A percentile compares a stretch with the other conserved stretches of the same genome.
Evolutionary conservation across 768 basidiomycete species (phyloP).

Genomic region (Hortiboletus flavorubellus): DNA sequence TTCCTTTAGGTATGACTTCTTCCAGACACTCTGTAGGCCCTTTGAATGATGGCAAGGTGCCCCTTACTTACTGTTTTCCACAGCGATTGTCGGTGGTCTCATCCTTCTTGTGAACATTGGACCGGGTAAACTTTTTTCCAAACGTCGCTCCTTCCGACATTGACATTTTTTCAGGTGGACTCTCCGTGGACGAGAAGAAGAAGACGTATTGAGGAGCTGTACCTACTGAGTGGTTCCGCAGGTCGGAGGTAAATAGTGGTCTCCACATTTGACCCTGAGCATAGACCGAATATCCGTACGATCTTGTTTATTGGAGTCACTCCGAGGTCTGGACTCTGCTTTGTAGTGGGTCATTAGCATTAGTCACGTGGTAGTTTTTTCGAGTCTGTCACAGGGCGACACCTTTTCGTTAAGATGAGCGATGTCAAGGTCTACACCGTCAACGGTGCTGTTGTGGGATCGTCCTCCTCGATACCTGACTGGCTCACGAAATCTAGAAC

Average conservation of each 20-base stretch:
- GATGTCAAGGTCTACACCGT: slow-evolving; percentile 90
- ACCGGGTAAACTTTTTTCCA: slow-evolving; percentile 56
- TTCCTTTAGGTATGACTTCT: slow-evolving; percentile 85
- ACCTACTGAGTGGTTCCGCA: background rate
- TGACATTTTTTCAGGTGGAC: slow-evolving; percentile 56
- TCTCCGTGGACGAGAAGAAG: slow-evolving; percentile 99
- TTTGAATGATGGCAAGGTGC: background rate
- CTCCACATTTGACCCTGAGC: slow-evolving; percentile 5
- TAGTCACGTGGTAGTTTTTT: slow-evolving; percentile 18
- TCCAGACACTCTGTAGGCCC: slow-evolving; percentile 84
- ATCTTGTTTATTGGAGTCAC: slow-evolving; percentile 12
- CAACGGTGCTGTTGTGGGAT: slow-evolving; percentile 85
- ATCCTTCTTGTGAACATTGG: slow-evolving; percentile 98
- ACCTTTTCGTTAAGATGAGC: slow-evolving; percentile 20
- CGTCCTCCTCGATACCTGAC: slow-evolving; percentile 89
- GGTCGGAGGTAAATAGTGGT: slow-evolving; percentile 8
- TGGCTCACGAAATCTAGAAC: slow-evolving; percentile 82
- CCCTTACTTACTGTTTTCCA: slow-evolving; percentile 8
- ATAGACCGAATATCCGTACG: slow-evolving; percentile 16
- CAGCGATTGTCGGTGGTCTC: slow-evolving; percentile 94
- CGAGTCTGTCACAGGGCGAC: background rate
- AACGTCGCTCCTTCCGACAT: background rate
- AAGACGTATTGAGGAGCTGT: slow-evolving; percentile 67
- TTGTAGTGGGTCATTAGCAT: background rate
- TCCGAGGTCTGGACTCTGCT: background rate